Evolutionary conservation across 2,329 filamentous ascomycete species (phyloP), one percentile per base, ranked within the genome.

Genomic region (Xylaria sp.): DNA sequence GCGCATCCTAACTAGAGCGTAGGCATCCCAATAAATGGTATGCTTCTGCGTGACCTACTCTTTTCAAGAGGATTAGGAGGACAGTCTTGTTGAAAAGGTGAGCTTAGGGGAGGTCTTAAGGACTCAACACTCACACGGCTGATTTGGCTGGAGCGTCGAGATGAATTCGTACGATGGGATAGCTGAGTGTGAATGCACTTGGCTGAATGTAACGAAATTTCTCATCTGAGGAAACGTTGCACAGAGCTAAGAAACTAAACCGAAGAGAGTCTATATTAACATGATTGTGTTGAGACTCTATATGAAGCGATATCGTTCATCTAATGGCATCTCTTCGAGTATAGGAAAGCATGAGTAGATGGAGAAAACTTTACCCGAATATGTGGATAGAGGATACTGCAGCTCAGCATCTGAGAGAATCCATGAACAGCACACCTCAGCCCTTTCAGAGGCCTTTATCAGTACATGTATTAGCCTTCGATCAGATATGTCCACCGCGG

Each of bases 401-500:
- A 28, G 28, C 28, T 28, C 28, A 28, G 28, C 5, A 28, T 28
- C 28, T 28, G 5, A 3, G 28, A 28, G 28, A 46, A 8, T 18
- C 41, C 4, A 46, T 46, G 1, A 37, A 37, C 34, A 10, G 34
- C 8, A 37, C 34, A 10, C 34, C 8, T 37, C 7, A 37, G 10
- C 34, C 10, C 5, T 37, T 10, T 10, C 7, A 57, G 15, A 55
- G 3, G 8, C 18, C n/a, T 10, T 15, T 18, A 46, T 18, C 13
- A 46, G 5, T 18, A 46, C n/a, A 15, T 15, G n/a, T 12, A 18
- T 13, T 52, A 15, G 18, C 6, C 55, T 63, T 23, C 57, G 67
- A 20, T 28, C 56, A 39, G 12, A 12, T 15, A 28, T 72, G 67
- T 18, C 57, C 3, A 70, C 50, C 20, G 20, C 58, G 62, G 65